Conservation (phyloP, 345 rosid species). For the Salix caprea region DNA sequence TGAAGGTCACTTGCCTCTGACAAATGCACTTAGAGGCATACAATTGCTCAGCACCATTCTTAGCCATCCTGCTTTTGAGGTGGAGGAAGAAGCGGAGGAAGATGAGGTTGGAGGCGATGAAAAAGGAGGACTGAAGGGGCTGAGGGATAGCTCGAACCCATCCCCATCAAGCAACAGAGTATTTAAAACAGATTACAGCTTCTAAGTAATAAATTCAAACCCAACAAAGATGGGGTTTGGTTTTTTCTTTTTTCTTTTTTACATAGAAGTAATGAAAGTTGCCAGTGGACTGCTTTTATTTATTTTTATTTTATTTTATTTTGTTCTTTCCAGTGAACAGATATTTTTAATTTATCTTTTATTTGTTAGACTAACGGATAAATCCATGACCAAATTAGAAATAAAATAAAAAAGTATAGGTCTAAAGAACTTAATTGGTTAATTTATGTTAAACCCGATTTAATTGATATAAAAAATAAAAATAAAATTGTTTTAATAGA, state of each 20-base stretch:
- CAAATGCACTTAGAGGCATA: slow-evolving; percentile 87
- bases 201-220: not conserved
- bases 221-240: not conserved
- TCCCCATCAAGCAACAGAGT: slow-evolving; percentile 8
- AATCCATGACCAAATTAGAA: too few relatives aligned
- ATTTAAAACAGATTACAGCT: slow-evolving; percentile 23
- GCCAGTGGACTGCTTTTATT: not conserved
- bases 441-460: too few relatives aligned
- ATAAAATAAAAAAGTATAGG: too few relatives aligned
- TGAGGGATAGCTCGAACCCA: not conserved
- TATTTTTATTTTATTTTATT: too few relatives aligned
- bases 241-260: not conserved
- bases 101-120: not conserved
- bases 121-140: slow-evolving; percentile 10
- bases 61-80: slow-evolving; percentile 75
- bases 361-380: too few relatives aligned
- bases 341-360: too few relatives aligned
- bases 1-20: slow-evolving; percentile 81
- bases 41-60: slow-evolving; percentile 62
- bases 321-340: not conserved
- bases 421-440: too few relatives aligned
- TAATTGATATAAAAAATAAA: too few relatives aligned
- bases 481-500: too few relatives aligned
- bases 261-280: not conserved
- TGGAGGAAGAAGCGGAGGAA: slow-evolving; percentile 22